Base-by-base conservation (phyloP, 2,329 filamentous ascomycete genomes). In the Paraconiothyrium brasiliense region DNA sequence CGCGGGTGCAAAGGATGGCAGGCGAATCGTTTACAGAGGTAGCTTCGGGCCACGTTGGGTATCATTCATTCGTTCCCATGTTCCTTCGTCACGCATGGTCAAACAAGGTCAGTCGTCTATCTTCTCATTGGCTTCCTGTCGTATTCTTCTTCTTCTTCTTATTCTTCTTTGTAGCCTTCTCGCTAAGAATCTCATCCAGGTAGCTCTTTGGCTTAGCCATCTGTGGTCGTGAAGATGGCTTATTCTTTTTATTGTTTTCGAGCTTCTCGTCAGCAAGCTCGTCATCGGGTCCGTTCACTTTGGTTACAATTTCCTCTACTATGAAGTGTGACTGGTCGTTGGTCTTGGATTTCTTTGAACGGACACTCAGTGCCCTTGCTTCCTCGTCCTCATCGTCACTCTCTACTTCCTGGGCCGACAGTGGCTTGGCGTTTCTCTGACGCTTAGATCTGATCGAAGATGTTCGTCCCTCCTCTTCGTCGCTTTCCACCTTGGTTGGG, bases 141-240 rank as follows among this genome's bases (percentile, higher is more conserved):
- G 22, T 16, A 34, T 59, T 58, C 39, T 37, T 59, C 58, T 76
- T 72, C 44, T 75, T 76, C 67, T 20, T 20, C 20, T 20, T n/a
- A n/a, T 81, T 83, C 70, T 83, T 84, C 76, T 86, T 87, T 65
- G 81, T 84, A 8, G 81, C 80, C 39, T 81, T 80, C 59, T 83
- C 76, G 3, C 76, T 77, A 1, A 84, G 73, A 16, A 88, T 72
- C 65, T 87, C 84, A 71, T 88, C 86, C 27, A 88, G 76, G 67
- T 84, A 87, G 62, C 81, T 86, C 1, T 77, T 77, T 54, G 80
- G 79, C 65, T 80, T 83, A 32, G 66, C 43, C 60, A 65, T 74
- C 8, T 22, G 27, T 22, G 24, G n/a, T 0, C 49, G 41, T 47
- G 37, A 41, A 27, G 32, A 27, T 30, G 57, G 32, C n/a, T 34